A percentile compares a stretch with the other conserved stretches of the same genome.
phyloP scores from a whole-genome alignment of 129 eudicot species.

The Helianthus annuus region DNA sequence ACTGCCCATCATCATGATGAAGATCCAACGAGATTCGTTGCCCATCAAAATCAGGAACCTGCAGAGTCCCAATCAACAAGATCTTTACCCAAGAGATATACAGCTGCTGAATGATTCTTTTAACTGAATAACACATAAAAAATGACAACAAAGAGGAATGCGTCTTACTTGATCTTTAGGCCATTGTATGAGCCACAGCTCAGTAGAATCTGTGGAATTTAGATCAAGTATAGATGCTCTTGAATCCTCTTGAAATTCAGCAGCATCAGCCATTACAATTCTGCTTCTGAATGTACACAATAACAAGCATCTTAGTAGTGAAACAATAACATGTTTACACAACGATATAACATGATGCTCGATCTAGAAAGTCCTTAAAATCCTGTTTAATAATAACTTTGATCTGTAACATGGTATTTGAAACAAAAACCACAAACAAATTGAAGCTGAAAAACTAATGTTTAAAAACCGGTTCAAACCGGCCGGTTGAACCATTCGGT shows the following conservation, averaged over 20 bases:
- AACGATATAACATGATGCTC: neutral
- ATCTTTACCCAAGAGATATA: slow-evolving; percentile 14
- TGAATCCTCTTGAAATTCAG: slow-evolving; percentile 55
- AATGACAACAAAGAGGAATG: neutral
- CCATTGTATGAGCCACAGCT: slow-evolving; percentile 80
- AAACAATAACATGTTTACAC: neutral
- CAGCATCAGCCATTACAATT: slow-evolving; percentile 34
- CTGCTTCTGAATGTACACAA: slow-evolving; percentile 15
- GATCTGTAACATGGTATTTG: neutral
- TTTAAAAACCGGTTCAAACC: too few relatives aligned
- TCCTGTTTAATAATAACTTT: slow-evolving; percentile 1
- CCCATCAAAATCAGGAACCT: slow-evolving; percentile 76
- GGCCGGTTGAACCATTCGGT: too few relatives aligned
- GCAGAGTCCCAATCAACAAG: slow-evolving; percentile 22
- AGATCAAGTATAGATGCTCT: slow-evolving; percentile 53
- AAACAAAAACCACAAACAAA: neutral
- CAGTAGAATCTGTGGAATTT: slow-evolving; percentile 51
- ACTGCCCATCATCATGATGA: slow-evolving; percentile 36
- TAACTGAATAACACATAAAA: slow-evolving; percentile 10
- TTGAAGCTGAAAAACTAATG: neutral
- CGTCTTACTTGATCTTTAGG: slow-evolving; percentile 53
- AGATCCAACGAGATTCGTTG: slow-evolving; percentile 61
- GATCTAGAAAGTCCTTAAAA: neutral
- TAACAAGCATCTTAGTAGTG: neutral
- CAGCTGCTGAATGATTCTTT: neutral